Conservation (phyloP, 179 eudicot genomes). For the Beta corolliflora region DNA sequence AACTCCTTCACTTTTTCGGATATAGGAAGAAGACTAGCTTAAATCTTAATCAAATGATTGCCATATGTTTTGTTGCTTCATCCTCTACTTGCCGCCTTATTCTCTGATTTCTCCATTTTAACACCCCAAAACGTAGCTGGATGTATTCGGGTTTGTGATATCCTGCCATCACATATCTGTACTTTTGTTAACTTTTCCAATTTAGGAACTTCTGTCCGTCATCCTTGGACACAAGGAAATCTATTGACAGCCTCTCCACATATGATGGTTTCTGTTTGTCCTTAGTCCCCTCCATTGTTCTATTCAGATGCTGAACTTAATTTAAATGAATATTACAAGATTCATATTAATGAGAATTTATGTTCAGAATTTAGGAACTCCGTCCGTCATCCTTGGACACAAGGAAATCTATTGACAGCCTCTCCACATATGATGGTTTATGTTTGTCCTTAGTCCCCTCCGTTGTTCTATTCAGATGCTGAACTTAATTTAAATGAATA, state of each 20-base stretch:
- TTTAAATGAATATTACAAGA: not conserved
- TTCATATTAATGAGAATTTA: constrained; percentile 32
- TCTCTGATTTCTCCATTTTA: not conserved
- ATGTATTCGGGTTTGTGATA: not conserved
- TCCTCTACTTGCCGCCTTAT: not conserved
- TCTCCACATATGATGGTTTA: not conserved
- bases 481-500: not conserved
- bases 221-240: not conserved
- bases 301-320: not conserved
- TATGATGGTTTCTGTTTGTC: not conserved
- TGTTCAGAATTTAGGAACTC: constrained; percentile 39
- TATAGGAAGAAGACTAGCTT: not conserved
- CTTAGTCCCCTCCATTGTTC: not conserved
- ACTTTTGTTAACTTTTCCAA: not conserved
- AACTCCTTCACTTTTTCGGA: not conserved
- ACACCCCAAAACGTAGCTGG: no score
- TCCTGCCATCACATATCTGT: not conserved
- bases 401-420: not conserved
- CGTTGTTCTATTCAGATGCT: not conserved
- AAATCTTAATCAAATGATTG: not conserved
- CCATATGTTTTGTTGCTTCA: not conserved
- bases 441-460: not conserved
- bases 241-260: not conserved
- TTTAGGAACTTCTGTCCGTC: not conserved
- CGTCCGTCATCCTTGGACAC: not conserved